phyloP scores from a whole-genome alignment of 2,329 filamentous ascomycete genomes.

The Coniosporium tulheliwenetii region DNA sequence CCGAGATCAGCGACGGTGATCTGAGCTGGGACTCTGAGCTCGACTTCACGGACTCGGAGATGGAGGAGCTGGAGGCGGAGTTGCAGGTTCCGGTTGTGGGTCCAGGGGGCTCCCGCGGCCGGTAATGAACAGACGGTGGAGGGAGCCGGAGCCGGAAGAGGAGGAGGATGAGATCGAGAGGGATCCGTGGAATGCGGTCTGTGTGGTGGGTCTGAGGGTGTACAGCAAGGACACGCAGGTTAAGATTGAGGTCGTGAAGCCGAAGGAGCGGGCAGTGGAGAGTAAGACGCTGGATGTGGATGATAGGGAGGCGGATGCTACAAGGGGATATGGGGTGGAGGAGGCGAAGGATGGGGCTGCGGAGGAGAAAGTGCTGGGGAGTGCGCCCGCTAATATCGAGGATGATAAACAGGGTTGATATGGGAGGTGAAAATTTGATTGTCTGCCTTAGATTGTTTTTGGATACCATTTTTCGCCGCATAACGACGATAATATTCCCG shows the following conservation, averaged over 20 bases:
- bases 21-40: constrained; percentile 25
- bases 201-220: constrained; percentile 42
- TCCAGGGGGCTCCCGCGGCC: neutral
- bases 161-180: constrained; percentile 28
- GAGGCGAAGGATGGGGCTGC: no score
- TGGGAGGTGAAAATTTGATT: no score
- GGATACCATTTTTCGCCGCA: no score
- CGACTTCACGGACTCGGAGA: constrained; percentile 13
- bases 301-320: neutral
- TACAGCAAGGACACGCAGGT: constrained; percentile 34
- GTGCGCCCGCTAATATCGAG: no score
- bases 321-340: neutral
- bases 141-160: constrained; percentile 3
- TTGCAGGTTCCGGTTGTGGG: no score
- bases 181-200: constrained; percentile 46
- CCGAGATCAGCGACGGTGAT: constrained; percentile 15
- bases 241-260: constrained; percentile 35
- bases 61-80: neutral
- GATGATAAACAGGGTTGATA: no score
- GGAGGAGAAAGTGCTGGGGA: no score
- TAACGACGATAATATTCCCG: no score
- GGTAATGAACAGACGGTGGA: constrained; percentile 3
- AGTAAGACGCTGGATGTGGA: constrained; percentile 8
- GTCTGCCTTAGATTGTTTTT: no score
- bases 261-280: constrained; percentile 16